phyloP scores from a whole-genome alignment of 2,329 filamentous ascomycete genomes.

The Penicillium aurantiogriseum region DNA sequence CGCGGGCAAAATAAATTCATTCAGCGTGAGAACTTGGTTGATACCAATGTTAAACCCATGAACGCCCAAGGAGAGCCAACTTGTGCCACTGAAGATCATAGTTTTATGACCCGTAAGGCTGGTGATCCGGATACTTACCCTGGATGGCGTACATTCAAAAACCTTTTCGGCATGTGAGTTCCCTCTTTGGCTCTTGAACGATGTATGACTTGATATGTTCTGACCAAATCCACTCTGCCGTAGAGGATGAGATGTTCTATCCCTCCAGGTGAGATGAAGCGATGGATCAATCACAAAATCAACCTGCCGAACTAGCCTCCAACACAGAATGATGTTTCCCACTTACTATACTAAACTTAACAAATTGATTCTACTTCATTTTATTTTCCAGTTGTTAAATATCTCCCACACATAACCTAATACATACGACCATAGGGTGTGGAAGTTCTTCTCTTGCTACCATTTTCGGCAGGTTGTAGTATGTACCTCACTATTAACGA shows the following conservation, averaged over 20 bases:
- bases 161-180: constrained; percentile 16
- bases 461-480: too few species aligned
- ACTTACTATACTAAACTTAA: too few species aligned
- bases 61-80: constrained; percentile 17
- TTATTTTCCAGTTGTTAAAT: too few species aligned
- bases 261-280: not conserved
- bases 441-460: too few species aligned
- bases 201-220: not conserved
- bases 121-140: constrained; percentile 30
- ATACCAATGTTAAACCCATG: not conserved
- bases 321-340: too few species aligned
- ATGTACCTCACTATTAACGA: too few species aligned
- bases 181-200: not conserved
- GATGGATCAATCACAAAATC: too few species aligned
- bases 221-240: not conserved
- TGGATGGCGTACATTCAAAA: constrained; percentile 31
- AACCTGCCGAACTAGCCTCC: too few species aligned
- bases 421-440: too few species aligned
- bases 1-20: constrained; percentile 23
- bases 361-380: too few species aligned
- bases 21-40: constrained; percentile 11
- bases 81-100: constrained; percentile 34
- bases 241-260: not conserved
- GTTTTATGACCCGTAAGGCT: constrained; percentile 30
- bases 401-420: too few species aligned